Percentiles rank a stretch among this genome's conserved stretches.
These are phyloP conservation scores for Amyloporia xantha DNA, from an alignment of 768 basidiomycete genomes.

Conservation along the genomic window DNA sequence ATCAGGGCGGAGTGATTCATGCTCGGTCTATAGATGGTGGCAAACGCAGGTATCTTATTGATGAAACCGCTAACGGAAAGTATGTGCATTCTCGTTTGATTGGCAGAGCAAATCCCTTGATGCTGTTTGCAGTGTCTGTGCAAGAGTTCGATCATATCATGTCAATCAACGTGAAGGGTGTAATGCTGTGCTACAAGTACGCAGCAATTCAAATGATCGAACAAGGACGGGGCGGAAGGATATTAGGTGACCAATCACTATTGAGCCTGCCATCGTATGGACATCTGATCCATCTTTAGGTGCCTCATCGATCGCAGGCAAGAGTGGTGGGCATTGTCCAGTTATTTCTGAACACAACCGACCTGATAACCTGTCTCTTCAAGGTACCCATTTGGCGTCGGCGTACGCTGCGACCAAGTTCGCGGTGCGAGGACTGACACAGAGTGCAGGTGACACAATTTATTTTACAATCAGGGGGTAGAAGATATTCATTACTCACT, in stretches of 20 bases:
- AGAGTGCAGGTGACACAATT: conserved; percentile 13
- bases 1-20: too few relatives aligned
- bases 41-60: conserved; percentile 18
- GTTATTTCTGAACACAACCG: not conserved
- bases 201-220: conserved; percentile 35
- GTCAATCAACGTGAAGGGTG: conserved; percentile 34
- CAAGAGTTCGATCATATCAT: conserved; percentile 30
- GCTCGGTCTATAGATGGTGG: conserved; percentile 28
- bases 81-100: too few relatives aligned
- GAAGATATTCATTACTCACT: not conserved
- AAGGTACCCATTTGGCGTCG: not conserved
- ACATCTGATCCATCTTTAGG: not conserved
- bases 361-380: too few relatives aligned
- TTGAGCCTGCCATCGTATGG: not conserved
- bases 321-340: conserved; percentile 16
- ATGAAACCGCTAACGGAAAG: too few relatives aligned
- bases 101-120: too few relatives aligned
- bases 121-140: conserved; percentile 10
- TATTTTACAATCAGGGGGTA: conserved; percentile 6
- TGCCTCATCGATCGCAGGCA: conserved; percentile 28
- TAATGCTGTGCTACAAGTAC: conserved; percentile 34
- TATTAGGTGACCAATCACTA: conserved; percentile 29
- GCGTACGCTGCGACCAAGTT: conserved; percentile 24
- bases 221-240: conserved; percentile 34
- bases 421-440: conserved; percentile 24